Evolutionary conservation across 2,329 filamentous ascomycete genomes (phyloP).

Genomic region (Chrysoporthe puriensis): DNA sequence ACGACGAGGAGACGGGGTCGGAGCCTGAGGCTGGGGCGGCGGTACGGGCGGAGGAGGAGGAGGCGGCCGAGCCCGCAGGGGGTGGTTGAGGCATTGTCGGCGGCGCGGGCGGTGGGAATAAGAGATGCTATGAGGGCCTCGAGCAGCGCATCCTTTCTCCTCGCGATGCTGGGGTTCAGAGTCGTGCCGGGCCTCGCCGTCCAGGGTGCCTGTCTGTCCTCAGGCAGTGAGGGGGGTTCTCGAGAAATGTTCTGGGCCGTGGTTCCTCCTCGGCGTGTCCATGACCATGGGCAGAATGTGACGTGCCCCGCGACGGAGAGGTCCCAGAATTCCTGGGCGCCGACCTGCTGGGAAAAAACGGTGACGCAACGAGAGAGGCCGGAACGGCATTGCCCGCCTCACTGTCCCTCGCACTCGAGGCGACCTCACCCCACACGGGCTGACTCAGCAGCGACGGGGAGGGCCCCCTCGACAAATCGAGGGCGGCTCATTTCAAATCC

Average conservation of each 20-base stretch:
- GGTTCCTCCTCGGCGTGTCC: background rate
- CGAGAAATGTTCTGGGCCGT: background rate
- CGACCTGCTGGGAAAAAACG: background rate
- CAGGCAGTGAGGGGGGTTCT: background rate
- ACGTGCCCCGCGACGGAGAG: constrained; percentile 4
- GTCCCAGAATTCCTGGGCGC: background rate
- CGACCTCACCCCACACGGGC: background rate
- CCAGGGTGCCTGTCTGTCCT: background rate
- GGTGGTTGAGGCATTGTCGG: constrained; percentile 22
- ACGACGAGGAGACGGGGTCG: background rate
- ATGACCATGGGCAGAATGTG: constrained; percentile 9
- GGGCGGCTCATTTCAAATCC: constrained; percentile 2
- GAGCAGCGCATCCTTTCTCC: constrained; percentile 23
- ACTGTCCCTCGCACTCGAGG: background rate
- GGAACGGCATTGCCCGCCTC: constrained; percentile 13
- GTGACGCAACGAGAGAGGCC: constrained; percentile 20
- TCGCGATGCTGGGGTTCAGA: background rate
- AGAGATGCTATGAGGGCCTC: constrained; percentile 11
- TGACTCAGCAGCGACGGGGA: constrained; percentile 8
- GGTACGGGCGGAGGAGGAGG: background rate
- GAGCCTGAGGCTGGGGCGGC: constrained; percentile 1
- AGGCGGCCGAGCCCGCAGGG: constrained; percentile 10
- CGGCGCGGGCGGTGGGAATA: background rate
- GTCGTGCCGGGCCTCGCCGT: background rate
- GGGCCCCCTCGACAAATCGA: constrained; percentile 8